phyloP scores from a whole-genome alignment of 768 basidiomycete genomes.

The Naematelia aurantialba region DNA sequence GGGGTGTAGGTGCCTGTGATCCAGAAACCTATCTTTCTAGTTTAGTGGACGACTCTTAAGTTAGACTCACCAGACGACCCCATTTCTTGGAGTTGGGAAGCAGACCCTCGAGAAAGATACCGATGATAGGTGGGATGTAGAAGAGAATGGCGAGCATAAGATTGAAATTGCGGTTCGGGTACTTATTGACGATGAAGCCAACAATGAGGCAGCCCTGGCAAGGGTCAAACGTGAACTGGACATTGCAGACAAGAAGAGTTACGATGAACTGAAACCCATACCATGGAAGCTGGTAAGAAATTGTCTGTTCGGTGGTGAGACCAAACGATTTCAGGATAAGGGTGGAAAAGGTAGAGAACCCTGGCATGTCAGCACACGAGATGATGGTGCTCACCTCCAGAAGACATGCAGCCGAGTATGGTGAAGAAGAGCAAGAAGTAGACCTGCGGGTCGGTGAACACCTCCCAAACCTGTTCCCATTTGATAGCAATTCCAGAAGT shows the following conservation, averaged over 20 bases:
- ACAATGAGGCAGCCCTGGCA: constrained; percentile 3
- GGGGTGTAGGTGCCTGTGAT: constrained; percentile 15
- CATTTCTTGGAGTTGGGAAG: constrained; percentile 12
- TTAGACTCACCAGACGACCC: constrained; percentile 16
- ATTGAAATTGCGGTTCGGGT: constrained; percentile 11
- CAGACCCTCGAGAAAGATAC: constrained; percentile 21
- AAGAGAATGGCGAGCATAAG: constrained; percentile 6
- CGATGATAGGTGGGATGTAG: constrained; percentile 10
- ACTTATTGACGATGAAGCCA: constrained; percentile 10
- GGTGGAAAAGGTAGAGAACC: constrained; percentile 23
- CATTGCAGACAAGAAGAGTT: background rate
- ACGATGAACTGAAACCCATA: constrained; percentile 16
- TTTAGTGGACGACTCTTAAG: background rate
- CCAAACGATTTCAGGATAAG: constrained; percentile 22
- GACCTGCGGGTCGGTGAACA: constrained; percentile 14
- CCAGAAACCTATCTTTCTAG: constrained; percentile 16
- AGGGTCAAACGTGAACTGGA: background rate
- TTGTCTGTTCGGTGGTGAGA: constrained; percentile 11
- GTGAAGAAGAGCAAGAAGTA: constrained; percentile 16
- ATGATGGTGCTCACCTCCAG: constrained; percentile 10
- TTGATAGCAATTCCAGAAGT: constrained; percentile 16
- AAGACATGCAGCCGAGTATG: constrained; percentile 9
- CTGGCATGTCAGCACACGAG: background rate
- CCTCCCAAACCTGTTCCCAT: constrained; percentile 14
- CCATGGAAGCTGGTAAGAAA: constrained; percentile 21